phyloP scores from a whole-genome alignment of 2,329 filamentous ascomycete genomes.

The Sarocladiaceae sp. region DNA sequence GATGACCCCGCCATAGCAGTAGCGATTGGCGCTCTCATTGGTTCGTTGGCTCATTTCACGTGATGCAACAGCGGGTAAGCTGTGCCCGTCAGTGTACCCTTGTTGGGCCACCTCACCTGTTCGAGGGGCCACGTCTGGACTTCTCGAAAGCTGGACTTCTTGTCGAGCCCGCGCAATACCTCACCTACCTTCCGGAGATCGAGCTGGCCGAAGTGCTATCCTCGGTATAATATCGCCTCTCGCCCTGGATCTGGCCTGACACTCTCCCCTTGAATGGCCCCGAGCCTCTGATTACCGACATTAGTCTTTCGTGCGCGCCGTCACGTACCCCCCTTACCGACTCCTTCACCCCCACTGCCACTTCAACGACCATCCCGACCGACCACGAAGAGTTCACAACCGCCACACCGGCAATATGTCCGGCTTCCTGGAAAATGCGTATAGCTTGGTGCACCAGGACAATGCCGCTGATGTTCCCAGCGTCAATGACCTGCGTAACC shows the following conservation, averaged over 20 bases:
- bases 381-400: constrained; percentile 17
- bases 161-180: background rate
- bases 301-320: background rate
- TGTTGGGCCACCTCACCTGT: constrained; percentile 9
- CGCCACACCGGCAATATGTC: constrained; percentile 59
- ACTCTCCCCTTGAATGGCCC: constrained; percentile 24
- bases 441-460: constrained; percentile 97
- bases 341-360: constrained; percentile 27
- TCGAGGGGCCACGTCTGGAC: constrained; percentile 10
- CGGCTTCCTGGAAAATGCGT: constrained; percentile 89
- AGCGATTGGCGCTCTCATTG: background rate
- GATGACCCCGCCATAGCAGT: background rate
- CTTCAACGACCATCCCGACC: constrained; percentile 21
- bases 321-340: constrained; percentile 23
- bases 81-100: background rate
- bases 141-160: constrained; percentile 8
- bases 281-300: constrained; percentile 11
- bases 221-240: constrained; percentile 17
- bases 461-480: constrained; percentile 90
- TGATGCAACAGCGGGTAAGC: background rate
- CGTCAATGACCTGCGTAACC: constrained; percentile 84
- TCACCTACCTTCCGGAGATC: constrained; percentile 14
- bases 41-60: background rate
- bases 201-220: constrained; percentile 11
- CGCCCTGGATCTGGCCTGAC: constrained; percentile 23